Conservation (phyloP, 2,329 filamentous ascomycete species). For the Pseudopithomyces chartarum region DNA sequence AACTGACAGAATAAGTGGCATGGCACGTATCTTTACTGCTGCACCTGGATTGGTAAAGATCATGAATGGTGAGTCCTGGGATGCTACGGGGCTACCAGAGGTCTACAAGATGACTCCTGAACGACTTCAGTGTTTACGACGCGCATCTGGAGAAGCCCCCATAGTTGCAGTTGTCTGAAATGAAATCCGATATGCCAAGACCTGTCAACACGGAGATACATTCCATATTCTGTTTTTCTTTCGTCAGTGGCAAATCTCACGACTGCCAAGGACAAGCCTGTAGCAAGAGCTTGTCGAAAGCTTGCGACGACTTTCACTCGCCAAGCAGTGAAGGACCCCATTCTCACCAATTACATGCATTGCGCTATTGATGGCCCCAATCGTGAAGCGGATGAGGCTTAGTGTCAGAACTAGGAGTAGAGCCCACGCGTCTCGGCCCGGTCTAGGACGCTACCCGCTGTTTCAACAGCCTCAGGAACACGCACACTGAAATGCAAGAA, state of each 20-base stretch:
- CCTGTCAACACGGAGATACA: not conserved
- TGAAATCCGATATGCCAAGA: not conserved
- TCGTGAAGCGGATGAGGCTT: not conserved
- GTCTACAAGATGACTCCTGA: constrained; percentile 27
- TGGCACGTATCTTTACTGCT: constrained; percentile 34
- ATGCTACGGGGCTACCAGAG: constrained; percentile 24
- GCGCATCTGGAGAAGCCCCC: not conserved
- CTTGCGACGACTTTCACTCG: constrained; percentile 10
- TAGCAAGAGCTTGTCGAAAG: constrained; percentile 6
- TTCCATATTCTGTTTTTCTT: not conserved
- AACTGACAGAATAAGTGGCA: constrained; percentile 23
- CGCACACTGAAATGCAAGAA: constrained; percentile 10
- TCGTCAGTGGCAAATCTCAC: not conserved
- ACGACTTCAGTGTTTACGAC: constrained; percentile 12
- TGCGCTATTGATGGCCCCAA: not conserved
- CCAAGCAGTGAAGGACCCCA: not conserved
- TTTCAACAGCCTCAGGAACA: constrained; percentile 19
- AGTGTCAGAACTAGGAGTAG: not conserved
- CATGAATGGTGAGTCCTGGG: constrained; percentile 27
- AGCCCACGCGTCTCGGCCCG: constrained; percentile 6
- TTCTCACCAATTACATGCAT: not conserved
- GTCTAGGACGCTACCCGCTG: constrained; percentile 6
- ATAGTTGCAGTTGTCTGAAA: constrained; percentile 14
- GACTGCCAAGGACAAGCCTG: not conserved
- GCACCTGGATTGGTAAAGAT: constrained; percentile 31